Evolutionary conservation across 2,329 filamentous ascomycete genomes (phyloP).

Genomic region (Neofusicoccum sp.): DNA sequence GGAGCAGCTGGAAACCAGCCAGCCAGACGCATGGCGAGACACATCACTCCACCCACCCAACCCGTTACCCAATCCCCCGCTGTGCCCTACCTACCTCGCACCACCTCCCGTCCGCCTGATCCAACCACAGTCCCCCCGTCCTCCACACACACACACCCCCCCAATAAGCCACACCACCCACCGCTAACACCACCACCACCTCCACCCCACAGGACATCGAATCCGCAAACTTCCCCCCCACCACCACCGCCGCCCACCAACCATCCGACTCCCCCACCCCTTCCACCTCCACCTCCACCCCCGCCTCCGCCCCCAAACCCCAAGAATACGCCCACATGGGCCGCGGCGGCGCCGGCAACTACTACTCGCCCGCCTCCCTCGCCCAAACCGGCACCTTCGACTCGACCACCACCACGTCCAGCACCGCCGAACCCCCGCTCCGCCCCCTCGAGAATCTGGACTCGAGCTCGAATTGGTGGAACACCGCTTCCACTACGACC

Average conservation of each 20-base stretch:
- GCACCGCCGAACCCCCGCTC: conserved; percentile 9
- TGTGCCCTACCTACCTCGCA: neutral
- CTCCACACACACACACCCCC: neutral
- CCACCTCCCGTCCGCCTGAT: neutral
- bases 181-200: neutral
- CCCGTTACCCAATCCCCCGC: neutral
- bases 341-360: conserved; percentile 48
- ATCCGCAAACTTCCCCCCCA: conserved; percentile 31
- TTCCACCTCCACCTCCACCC: conserved; percentile 21
- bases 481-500: neutral
- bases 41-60: neutral
- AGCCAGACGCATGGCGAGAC: neutral
- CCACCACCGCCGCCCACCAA: conserved; percentile 22
- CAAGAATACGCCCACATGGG: conserved; percentile 46
- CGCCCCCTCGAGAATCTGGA: conserved; percentile 19
- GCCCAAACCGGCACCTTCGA: conserved; percentile 40
- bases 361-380: conserved; percentile 43
- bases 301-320: conserved; percentile 23
- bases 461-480: conserved; percentile 4
- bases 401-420: neutral
- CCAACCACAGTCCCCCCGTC: neutral
- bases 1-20: no score
- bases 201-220: conserved; percentile 12
- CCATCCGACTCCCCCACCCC: conserved; percentile 24
- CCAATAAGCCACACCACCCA: neutral